phyloP scores from a whole-genome alignment of 2,329 filamentous ascomycete genomes.

The Pseudocercospora pini-densiflorae region DNA sequence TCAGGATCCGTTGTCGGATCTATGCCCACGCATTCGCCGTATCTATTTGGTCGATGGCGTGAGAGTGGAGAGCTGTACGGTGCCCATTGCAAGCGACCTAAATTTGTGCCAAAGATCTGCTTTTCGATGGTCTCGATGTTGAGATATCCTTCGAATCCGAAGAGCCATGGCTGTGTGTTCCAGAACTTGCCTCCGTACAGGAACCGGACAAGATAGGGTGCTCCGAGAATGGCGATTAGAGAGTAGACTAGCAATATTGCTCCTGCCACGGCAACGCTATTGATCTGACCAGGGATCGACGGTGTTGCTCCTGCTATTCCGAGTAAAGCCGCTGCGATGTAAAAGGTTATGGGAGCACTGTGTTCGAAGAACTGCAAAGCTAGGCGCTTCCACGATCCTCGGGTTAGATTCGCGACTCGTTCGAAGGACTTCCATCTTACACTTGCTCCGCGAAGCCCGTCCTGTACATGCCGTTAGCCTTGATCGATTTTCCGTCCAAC shows the following conservation, averaged over 20 bases:
- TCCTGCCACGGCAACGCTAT: background rate
- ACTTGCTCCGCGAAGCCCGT: constrained; percentile 47
- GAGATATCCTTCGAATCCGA: constrained; percentile 50
- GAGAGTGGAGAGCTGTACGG: constrained; percentile 18
- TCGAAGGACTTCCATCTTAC: constrained; percentile 51
- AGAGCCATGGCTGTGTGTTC: constrained; percentile 49
- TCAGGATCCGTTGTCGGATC: constrained; percentile 17
- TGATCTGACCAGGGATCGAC: background rate
- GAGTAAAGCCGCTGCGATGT: constrained; percentile 11
- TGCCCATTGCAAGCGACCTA: constrained; percentile 44
- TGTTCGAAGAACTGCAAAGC: constrained; percentile 12
- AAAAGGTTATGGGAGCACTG: constrained; percentile 22
- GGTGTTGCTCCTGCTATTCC: background rate
- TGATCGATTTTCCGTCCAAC: no score
- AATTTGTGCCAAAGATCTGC: constrained; percentile 45
- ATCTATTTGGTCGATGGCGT: constrained; percentile 9
- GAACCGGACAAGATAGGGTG: constrained; percentile 43
- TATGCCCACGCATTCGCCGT: constrained; percentile 18
- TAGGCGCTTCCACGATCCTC: constrained; percentile 5
- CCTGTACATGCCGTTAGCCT: constrained; percentile 20
- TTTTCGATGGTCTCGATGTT: constrained; percentile 45
- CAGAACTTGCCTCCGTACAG: constrained; percentile 48
- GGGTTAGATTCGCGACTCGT: constrained; percentile 33
- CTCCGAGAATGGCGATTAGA: constrained; percentile 36
- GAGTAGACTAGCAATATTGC: constrained; percentile 32